These are phyloP conservation scores for Liquidambar formosana DNA, from an alignment of 164 flowering plant genomes.

Conservation along the genomic window DNA sequence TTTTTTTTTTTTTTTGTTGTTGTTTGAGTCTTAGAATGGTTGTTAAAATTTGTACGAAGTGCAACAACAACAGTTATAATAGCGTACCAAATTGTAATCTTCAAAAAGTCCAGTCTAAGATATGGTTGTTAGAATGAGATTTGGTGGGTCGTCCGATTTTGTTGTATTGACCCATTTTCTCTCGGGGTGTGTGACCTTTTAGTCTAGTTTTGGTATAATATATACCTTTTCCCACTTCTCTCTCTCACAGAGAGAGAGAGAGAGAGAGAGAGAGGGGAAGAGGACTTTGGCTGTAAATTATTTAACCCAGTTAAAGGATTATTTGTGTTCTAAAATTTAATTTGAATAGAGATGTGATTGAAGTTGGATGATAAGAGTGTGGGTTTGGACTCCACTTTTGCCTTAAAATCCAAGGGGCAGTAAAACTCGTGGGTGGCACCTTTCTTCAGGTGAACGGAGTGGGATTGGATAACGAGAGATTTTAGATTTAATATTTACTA, in stretches of 20 bases:
- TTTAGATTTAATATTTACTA: no score
- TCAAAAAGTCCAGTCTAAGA: slow-evolving; percentile 18
- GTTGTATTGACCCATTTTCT: slow-evolving; percentile 22
- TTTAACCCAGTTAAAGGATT: neutral
- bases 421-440: no score
- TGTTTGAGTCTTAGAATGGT: no score
- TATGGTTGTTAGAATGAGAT: slow-evolving; percentile 26
- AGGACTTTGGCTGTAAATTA: neutral
- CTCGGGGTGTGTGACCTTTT: slow-evolving; percentile 2
- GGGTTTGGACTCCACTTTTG: no score
- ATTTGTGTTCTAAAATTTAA: neutral
- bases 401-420: no score
- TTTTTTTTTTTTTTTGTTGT: no score
- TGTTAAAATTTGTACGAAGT: neutral
- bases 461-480: no score
- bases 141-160: slow-evolving; percentile 34
- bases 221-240: neutral
- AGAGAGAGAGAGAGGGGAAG: neutral
- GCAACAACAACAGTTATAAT: neutral
- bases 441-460: no score
- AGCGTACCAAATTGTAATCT: neutral
- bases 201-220: slow-evolving; percentile 7
- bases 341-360: neutral
- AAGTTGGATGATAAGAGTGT: no score
- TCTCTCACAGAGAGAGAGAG: no score